Conservation (phyloP, 306 rosid genomes). For the Castanea mollissima region DNA sequence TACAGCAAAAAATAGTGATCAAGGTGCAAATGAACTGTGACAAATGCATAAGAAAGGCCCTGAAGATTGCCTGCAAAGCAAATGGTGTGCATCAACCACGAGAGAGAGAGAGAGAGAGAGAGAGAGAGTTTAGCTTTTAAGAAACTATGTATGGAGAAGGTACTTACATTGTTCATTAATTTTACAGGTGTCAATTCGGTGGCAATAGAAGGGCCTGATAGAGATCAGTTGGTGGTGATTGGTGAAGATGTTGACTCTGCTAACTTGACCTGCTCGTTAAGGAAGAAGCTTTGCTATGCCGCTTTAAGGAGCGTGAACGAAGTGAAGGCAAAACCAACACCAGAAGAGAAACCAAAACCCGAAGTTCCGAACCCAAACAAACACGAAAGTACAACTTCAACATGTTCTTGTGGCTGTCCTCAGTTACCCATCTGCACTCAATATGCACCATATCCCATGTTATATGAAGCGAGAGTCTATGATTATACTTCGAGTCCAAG, state of each 20-base stretch:
- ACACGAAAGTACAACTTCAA: neutral
- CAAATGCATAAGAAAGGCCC: constrained; percentile 36
- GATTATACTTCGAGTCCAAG: neutral
- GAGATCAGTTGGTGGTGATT: constrained; percentile 28
- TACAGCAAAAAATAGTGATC: constrained; percentile 36
- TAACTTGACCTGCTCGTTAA: constrained; percentile 6
- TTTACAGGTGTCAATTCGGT: constrained; percentile 35
- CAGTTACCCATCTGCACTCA: neutral
- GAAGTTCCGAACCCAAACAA: neutral
- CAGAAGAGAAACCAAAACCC: neutral
- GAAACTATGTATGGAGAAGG: too few relatives aligned
- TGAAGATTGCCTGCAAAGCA: constrained; percentile 30
- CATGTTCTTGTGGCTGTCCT: too few relatives aligned
- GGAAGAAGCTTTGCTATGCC: constrained; percentile 14
- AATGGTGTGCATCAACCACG: neutral
- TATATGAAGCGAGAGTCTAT: neutral
- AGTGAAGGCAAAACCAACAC: neutral
- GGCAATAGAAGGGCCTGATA: constrained; percentile 24
- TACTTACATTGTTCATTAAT: neutral
- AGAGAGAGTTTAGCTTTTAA: too few relatives aligned
- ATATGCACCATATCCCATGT: neutral
- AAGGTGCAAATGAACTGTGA: constrained; percentile 17
- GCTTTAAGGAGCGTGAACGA: constrained; percentile 5
- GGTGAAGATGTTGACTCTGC: constrained; percentile 23
- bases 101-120: too few relatives aligned